These are phyloP conservation scores for Colletotrichum paranaense DNA, from an alignment of 2,329 filamentous ascomycete genomes.

Conservation along the genomic window DNA sequence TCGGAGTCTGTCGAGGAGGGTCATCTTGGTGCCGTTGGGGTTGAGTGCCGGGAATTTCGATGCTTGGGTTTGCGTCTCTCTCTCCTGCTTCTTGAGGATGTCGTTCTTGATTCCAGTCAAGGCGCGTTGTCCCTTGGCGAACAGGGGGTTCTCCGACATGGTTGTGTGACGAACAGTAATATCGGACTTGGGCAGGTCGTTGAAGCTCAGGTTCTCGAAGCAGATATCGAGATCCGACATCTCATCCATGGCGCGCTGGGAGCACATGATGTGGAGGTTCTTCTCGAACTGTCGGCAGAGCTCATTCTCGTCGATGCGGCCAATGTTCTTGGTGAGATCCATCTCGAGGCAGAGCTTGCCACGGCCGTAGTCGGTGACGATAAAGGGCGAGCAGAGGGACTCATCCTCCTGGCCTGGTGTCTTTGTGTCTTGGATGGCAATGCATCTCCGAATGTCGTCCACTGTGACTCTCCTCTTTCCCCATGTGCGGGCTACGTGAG, in stretches of 20 bases:
- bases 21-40: constrained; percentile 65
- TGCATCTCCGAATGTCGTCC: constrained; percentile 73
- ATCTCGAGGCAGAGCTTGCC: constrained; percentile 71
- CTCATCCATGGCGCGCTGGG: constrained; percentile 44
- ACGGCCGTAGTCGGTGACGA: constrained; percentile 63
- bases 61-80: constrained; percentile 50
- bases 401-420: constrained; percentile 41
- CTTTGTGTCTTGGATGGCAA: constrained; percentile 70
- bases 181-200: constrained; percentile 64
- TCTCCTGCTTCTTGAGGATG: constrained; percentile 65
- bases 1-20: constrained; percentile 80
- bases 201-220: constrained; percentile 50
- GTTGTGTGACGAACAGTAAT: constrained; percentile 62
- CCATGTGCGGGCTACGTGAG: constrained; percentile 75
- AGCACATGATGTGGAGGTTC: constrained; percentile 61
- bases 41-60: constrained; percentile 47
- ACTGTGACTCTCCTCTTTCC: constrained; percentile 75
- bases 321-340: constrained; percentile 47
- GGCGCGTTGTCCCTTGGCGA: constrained; percentile 75
- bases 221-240: constrained; percentile 57
- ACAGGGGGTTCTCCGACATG: constrained; percentile 62
- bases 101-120: constrained; percentile 76
- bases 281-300: constrained; percentile 66
- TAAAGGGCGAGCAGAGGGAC: constrained; percentile 50
- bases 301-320: constrained; percentile 60